Evolutionary conservation across 345 rosid species (phyloP).

Genomic region (Eucalyptus camaldulensis): DNA sequence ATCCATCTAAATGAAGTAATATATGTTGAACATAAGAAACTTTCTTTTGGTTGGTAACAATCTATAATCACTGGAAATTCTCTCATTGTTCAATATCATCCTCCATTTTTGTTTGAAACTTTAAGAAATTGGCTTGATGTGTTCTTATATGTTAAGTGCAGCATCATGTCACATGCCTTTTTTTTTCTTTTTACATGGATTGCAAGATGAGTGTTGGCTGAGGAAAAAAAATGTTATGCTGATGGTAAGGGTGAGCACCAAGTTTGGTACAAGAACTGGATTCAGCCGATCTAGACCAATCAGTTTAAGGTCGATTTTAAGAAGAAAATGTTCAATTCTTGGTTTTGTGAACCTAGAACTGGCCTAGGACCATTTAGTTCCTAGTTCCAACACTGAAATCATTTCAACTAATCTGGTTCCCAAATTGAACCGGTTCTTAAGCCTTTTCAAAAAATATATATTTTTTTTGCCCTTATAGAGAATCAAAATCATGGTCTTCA

Average conservation of each 20-base stretch:
- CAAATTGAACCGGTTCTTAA: too few relatives aligned
- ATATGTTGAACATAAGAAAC: not conserved
- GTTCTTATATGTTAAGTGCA: not conserved
- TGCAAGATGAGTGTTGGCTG: too few relatives aligned
- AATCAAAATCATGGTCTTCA: too few relatives aligned
- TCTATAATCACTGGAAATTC: not conserved
- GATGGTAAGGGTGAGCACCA: not conserved
- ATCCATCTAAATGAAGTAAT: not conserved
- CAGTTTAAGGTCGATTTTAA: not conserved
- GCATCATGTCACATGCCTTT: not conserved
- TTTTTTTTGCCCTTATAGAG: too few relatives aligned
- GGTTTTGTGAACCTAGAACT: not conserved
- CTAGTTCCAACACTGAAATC: not conserved
- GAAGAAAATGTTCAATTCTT: too few relatives aligned
- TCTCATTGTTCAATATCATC: not conserved
- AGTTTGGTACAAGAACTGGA: not conserved
- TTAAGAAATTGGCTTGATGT: not conserved
- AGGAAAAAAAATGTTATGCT: not conserved
- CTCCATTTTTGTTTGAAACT: not conserved
- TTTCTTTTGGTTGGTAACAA: not conserved
- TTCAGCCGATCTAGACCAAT: not conserved
- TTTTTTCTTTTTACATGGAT: not conserved
- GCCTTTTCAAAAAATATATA: too few relatives aligned
- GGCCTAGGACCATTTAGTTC: not conserved
- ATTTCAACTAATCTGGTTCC: too few relatives aligned